A percentile compares a stretch with the other conserved stretches of the same genome.
Conservation (phyloP, 2,329 filamentous ascomycete species). For the Bipolaris sorokiniana region DNA sequence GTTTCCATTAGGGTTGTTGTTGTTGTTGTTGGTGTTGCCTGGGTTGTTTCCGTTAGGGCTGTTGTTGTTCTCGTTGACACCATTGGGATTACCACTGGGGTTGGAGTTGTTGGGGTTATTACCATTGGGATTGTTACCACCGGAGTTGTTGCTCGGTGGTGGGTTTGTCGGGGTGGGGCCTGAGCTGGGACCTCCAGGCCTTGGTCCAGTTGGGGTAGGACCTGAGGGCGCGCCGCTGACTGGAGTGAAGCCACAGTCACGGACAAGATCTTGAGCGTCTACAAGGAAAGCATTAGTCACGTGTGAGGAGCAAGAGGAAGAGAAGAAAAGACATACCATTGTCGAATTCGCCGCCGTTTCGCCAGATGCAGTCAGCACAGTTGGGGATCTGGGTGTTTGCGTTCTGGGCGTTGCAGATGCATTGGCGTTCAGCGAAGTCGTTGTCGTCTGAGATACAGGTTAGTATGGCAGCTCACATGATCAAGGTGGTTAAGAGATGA, state of each 20-base stretch:
- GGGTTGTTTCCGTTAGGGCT: background rate
- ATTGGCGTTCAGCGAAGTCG: conserved; percentile 5
- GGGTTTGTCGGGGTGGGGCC: background rate
- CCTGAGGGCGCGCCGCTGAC: background rate
- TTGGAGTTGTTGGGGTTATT: background rate
- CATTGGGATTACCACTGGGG: background rate
- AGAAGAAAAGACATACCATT: background rate
- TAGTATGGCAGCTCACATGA: too few species aligned
- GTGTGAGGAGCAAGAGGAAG: background rate
- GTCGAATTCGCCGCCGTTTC: conserved; percentile 8
- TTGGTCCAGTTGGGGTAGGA: background rate
- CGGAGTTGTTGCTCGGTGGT: background rate
- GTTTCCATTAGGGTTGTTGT: background rate
- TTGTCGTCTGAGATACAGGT: background rate
- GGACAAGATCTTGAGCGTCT: conserved; percentile 6
- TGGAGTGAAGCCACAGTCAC: background rate
- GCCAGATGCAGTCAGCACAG: conserved; percentile 6
- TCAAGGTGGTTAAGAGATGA: too few species aligned
- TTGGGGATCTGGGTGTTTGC: conserved; percentile 3
- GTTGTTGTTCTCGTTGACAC: background rate
- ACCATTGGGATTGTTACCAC: background rate
- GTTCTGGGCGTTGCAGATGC: conserved; percentile 8
- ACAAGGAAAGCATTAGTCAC: background rate
- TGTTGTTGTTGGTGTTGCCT: background rate
- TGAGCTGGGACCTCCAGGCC: background rate